phyloP scores from a whole-genome alignment of 1,284 basidiomycete species.

The Puccinia horiana region DNA sequence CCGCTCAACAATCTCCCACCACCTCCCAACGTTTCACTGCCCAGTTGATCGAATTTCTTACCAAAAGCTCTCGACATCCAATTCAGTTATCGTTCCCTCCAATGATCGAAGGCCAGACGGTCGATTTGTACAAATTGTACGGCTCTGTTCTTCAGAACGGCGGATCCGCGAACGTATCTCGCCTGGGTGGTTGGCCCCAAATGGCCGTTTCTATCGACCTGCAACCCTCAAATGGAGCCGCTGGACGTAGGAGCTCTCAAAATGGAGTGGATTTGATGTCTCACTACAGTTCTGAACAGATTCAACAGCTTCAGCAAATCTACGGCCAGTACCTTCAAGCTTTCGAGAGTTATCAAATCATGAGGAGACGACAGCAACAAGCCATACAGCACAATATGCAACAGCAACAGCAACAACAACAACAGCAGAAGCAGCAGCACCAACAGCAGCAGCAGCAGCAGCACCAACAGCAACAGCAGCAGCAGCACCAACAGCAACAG shows the following conservation, averaged over 20 bases:
- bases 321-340: conserved; percentile 39
- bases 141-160: conserved; percentile 12
- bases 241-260: background rate
- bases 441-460: conserved; percentile 20
- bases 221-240: conserved; percentile 10
- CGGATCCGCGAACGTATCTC: conserved; percentile 9
- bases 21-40: conserved; percentile 23
- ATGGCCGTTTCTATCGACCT: conserved; percentile 33
- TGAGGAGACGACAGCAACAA: conserved; percentile 37
- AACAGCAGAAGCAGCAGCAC: background rate
- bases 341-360: conserved; percentile 15
- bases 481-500: conserved; percentile 34
- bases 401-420: background rate
- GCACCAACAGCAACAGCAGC: conserved; percentile 26
- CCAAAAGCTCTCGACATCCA: conserved; percentile 1
- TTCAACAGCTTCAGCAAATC: conserved; percentile 40
- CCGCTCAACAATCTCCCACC: conserved; percentile 30
- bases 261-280: conserved; percentile 1
- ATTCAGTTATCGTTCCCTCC: conserved; percentile 36
- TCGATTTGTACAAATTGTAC: conserved; percentile 35
- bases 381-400: conserved; percentile 31
- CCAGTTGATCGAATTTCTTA: conserved; percentile 29
- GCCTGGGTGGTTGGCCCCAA: conserved; percentile 22
- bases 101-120: conserved; percentile 26
- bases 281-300: conserved; percentile 28